These are phyloP conservation scores for Neotropicomus parvogracilis DNA, from an alignment of 1,284 basidiomycete species.

Conservation along the genomic window DNA sequence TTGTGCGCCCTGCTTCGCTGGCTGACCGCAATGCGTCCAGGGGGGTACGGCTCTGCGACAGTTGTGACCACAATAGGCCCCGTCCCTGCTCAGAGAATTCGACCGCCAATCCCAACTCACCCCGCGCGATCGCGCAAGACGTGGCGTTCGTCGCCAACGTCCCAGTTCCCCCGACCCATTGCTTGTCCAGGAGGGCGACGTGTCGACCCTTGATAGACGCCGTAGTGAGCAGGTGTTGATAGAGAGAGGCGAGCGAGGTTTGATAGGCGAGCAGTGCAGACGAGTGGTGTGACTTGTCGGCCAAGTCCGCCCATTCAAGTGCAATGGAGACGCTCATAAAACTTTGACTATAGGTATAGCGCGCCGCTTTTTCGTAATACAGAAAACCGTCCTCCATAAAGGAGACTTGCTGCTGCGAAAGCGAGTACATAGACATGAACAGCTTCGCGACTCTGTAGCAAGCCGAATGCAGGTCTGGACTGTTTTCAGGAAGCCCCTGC, in stretches of 20 bases:
- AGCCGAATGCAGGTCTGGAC: neutral
- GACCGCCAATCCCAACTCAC: constrained; percentile 20
- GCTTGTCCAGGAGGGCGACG: constrained; percentile 3
- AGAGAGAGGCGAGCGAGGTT: constrained; percentile 15
- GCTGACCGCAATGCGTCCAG: constrained; percentile 19
- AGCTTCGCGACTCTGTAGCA: constrained; percentile 2
- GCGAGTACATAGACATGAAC: neutral
- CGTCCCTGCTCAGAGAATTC: constrained; percentile 32
- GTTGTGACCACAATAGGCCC: constrained; percentile 29
- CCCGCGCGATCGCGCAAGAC: constrained; percentile 24
- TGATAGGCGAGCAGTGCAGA: constrained; percentile 26
- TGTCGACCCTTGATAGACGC: constrained; percentile 22
- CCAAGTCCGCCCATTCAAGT: constrained; percentile 16
- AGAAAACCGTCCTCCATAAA: constrained; percentile 18
- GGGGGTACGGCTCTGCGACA: constrained; percentile 25
- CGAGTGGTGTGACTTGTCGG: constrained; percentile 14
- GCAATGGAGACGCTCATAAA: constrained; percentile 6
- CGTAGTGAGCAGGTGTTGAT: constrained; percentile 20
- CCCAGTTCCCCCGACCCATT: neutral
- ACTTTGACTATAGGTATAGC: neutral
- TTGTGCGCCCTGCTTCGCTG: constrained; percentile 10
- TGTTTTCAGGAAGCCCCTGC: constrained; percentile 10
- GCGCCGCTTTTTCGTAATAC: constrained; percentile 14
- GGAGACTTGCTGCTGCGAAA: neutral
- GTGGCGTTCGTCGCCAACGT: constrained; percentile 25